Percentiles rank a stretch among this genome's conserved stretches.
These are phyloP conservation scores for Annona squamosa DNA, from an alignment of 164 flowering plant species.

Conservation along the genomic window DNA sequence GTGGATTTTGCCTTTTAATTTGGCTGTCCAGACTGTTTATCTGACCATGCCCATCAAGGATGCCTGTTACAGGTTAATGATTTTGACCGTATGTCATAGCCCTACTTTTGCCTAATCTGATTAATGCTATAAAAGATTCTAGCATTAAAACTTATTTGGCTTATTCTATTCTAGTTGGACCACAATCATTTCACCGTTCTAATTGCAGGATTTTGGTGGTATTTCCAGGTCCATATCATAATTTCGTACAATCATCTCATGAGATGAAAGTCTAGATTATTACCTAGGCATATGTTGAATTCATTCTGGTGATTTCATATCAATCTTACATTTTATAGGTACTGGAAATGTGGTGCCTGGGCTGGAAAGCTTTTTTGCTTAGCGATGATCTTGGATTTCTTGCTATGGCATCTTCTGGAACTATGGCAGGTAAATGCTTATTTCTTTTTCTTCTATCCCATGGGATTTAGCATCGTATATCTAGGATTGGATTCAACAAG, in stretches of 20 bases:
- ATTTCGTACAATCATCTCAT: background rate
- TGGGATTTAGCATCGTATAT: background rate
- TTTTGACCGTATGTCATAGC: no score
- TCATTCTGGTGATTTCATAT: background rate
- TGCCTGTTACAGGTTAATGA: background rate
- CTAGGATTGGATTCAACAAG: background rate
- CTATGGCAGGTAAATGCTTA: constrained; percentile 53
- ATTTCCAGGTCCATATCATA: background rate
- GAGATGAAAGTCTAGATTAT: no score
- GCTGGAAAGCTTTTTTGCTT: constrained; percentile 92
- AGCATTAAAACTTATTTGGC: background rate
- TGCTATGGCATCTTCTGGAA: constrained; percentile 66
- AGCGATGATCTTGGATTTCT: constrained; percentile 76
- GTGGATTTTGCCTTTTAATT: background rate
- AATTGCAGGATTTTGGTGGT: background rate
- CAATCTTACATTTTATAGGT: constrained; percentile 29
- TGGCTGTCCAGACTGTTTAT: background rate
- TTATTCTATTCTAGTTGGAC: background rate
- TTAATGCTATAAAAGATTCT: no score
- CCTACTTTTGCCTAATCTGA: no score
- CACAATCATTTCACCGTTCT: background rate
- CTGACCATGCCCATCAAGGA: background rate
- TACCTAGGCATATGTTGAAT: background rate
- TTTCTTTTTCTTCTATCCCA: background rate
- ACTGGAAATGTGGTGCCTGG: constrained; percentile 89